These are phyloP conservation scores for Leptographium galeiforme DNA, from an alignment of 2,329 filamentous ascomycete genomes.

Conservation along the genomic window DNA sequence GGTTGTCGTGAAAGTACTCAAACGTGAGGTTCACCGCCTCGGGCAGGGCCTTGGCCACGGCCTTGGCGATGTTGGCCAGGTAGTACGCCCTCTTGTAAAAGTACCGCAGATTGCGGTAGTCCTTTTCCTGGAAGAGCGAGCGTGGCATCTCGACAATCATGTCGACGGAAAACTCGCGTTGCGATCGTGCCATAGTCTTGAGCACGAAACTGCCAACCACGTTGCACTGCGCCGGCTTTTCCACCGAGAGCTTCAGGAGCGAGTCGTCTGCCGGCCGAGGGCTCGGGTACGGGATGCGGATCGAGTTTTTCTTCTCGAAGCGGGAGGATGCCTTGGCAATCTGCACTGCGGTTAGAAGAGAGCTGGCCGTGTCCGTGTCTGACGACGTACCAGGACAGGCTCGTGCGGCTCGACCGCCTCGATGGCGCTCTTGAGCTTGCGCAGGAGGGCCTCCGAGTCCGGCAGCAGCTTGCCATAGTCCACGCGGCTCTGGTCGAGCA, in stretches of 20 bases:
- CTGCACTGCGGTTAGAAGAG: slow-evolving; percentile 23
- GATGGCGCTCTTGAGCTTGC: slow-evolving; percentile 37
- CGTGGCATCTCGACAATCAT: slow-evolving; percentile 78
- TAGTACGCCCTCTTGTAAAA: slow-evolving; percentile 94
- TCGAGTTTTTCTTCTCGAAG: slow-evolving; percentile 52
- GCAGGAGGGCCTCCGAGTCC: slow-evolving; percentile 34
- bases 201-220: slow-evolving; percentile 79
- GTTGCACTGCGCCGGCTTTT: slow-evolving; percentile 64
- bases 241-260: slow-evolving; percentile 71
- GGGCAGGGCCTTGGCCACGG: slow-evolving; percentile 41
- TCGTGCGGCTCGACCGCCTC: slow-evolving; percentile 37
- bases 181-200: slow-evolving; percentile 56
- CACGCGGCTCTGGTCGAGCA: slow-evolving; percentile 39
- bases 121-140: slow-evolving; percentile 78
- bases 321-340: slow-evolving; percentile 54
- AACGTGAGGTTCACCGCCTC: slow-evolving; percentile 46
- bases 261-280: slow-evolving; percentile 62
- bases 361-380: neutral
- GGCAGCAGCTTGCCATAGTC: slow-evolving; percentile 36
- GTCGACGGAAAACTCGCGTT: slow-evolving; percentile 52
- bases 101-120: slow-evolving; percentile 84
- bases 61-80: slow-evolving; percentile 64
- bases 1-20: slow-evolving; percentile 57
- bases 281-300: slow-evolving; percentile 74
- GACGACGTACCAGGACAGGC: slow-evolving; percentile 31